Percentiles rank a stretch among this genome's conserved stretches.
phyloP scores from a whole-genome alignment of 1,284 basidiomycete genomes.

The Moniliophthora roreri region DNA sequence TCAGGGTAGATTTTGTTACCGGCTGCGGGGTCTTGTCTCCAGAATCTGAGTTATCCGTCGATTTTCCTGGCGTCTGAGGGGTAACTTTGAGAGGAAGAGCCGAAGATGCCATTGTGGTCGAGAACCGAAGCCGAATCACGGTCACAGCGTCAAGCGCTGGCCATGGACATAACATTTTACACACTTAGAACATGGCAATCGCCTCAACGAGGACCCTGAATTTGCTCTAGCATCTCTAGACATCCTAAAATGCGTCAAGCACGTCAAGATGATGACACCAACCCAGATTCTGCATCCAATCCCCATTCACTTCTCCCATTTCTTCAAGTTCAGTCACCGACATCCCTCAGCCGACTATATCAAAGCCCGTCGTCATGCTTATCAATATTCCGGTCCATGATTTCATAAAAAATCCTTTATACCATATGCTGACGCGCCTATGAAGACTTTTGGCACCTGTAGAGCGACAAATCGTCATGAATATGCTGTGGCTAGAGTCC shows the following conservation, averaged over 20 bases:
- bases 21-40: slow-evolving; percentile 47
- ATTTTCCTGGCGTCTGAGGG: slow-evolving; percentile 49
- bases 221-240: not conserved
- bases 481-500: slow-evolving; percentile 88
- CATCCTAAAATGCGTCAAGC: slow-evolving; percentile 12
- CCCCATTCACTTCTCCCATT: slow-evolving; percentile 77
- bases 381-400: slow-evolving; percentile 83
- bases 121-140: not conserved
- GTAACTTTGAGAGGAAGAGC: slow-evolving; percentile 59
- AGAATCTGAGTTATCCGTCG: slow-evolving; percentile 32
- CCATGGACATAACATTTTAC: not conserved
- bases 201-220: not conserved
- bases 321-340: slow-evolving; percentile 84
- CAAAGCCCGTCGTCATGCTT: slow-evolving; percentile 90
- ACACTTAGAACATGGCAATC: not conserved
- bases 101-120: slow-evolving; percentile 22
- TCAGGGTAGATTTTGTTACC: slow-evolving; percentile 31
- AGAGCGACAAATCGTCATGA: slow-evolving; percentile 90
- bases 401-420: not conserved
- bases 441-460: slow-evolving; percentile 80
- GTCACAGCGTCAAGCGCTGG: not conserved
- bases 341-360: slow-evolving; percentile 83
- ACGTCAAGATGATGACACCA: not conserved
- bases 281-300: slow-evolving; percentile 19
- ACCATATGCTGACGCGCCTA: slow-evolving; percentile 18